Conservation (phyloP, 768 basidiomycete species). For the Kwoniella newhampshirensis region DNA sequence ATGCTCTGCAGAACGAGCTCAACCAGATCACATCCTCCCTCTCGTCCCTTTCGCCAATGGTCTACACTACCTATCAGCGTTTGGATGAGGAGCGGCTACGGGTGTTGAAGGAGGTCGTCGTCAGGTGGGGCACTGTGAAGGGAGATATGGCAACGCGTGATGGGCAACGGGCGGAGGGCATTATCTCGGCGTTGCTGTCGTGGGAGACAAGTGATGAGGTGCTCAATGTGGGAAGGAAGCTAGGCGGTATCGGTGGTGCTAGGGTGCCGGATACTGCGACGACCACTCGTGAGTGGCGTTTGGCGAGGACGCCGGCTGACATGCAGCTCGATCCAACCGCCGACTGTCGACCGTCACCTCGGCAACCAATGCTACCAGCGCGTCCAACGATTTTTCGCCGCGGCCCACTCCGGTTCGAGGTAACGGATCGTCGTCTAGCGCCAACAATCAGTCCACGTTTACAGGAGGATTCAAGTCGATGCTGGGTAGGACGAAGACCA, state of each 20-base stretch:
- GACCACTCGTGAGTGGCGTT: constrained; percentile 34
- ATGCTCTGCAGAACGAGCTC: constrained; percentile 40
- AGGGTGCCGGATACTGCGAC: constrained; percentile 14
- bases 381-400: constrained; percentile 36
- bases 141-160: constrained; percentile 45
- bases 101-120: constrained; percentile 48
- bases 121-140: constrained; percentile 50
- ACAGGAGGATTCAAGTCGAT: constrained; percentile 42
- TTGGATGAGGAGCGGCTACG: constrained; percentile 46
- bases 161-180: constrained; percentile 46
- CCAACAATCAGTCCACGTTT: constrained; percentile 18
- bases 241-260: constrained; percentile 31
- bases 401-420: constrained; percentile 23
- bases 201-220: constrained; percentile 53
- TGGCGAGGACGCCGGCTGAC: background rate
- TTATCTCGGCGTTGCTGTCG: constrained; percentile 39
- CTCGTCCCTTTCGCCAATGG: constrained; percentile 44
- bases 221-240: constrained; percentile 32
- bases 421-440: constrained; percentile 35
- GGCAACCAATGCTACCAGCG: constrained; percentile 7
- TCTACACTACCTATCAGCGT: constrained; percentile 48
- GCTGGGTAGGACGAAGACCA: constrained; percentile 33
- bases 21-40: constrained; percentile 35
- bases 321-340: constrained; percentile 23
- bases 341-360: constrained; percentile 27